phyloP scores from a whole-genome alignment of 805 yeast species.

The Spathaspora passalidarum region DNA sequence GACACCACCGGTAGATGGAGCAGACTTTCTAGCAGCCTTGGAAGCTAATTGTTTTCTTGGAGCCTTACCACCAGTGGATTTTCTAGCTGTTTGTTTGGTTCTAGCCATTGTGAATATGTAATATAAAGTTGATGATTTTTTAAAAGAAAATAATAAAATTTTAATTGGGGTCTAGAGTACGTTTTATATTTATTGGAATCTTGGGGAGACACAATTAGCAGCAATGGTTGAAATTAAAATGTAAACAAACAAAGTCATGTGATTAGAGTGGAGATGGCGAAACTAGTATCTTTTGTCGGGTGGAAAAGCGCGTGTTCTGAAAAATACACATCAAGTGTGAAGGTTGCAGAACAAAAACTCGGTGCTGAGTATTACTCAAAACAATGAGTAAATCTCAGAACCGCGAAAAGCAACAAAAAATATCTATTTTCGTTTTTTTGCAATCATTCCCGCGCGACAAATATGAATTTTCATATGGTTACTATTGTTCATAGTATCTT shows the following conservation, averaged over 20 bases:
- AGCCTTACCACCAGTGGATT: constrained; percentile 51
- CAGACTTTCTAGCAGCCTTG: constrained; percentile 50
- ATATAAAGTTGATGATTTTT: not conserved
- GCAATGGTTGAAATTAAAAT: not conserved
- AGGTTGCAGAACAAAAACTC: not conserved
- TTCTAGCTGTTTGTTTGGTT: constrained; percentile 51
- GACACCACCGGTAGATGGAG: constrained; percentile 50
- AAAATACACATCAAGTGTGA: not conserved
- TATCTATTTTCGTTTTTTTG: constrained; percentile 1
- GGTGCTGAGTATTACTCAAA: not conserved
- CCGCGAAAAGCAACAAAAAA: constrained; percentile 2
- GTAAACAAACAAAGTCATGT: not conserved
- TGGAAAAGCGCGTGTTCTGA: not conserved
- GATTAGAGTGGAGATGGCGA: not conserved
- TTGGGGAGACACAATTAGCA: not conserved
- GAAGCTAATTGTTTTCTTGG: constrained; percentile 52
- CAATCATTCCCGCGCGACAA: not conserved
- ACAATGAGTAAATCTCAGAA: constrained; percentile 1
- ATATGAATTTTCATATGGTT: not conserved
- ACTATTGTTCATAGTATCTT: not conserved
- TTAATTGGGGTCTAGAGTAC: not conserved
- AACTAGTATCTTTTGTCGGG: not conserved
- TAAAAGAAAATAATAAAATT: not conserved
- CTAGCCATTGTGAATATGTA: constrained; percentile 37
- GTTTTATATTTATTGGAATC: constrained; percentile 1